A percentile compares a stretch with the other conserved stretches of the same genome.
These are phyloP conservation scores for Agapanthus africanus DNA, from an alignment of 106 monocot species.

Conservation along the genomic window DNA sequence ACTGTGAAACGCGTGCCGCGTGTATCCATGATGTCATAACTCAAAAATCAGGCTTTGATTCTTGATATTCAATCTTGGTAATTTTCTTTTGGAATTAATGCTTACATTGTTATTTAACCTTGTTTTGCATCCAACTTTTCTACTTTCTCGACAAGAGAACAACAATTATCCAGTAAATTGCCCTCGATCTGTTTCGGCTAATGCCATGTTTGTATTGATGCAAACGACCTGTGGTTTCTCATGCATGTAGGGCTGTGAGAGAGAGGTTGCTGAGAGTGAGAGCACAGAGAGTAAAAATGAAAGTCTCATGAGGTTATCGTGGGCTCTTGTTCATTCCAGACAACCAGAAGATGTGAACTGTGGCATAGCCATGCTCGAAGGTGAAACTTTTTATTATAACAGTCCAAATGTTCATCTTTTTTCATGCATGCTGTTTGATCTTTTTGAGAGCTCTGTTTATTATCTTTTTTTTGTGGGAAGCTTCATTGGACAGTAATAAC, in stretches of 20 bases:
- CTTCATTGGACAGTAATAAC: too few species aligned
- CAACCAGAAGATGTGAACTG: conserved; percentile 74
- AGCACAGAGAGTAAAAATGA: conserved; percentile 49
- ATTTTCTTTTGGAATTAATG: too few species aligned
- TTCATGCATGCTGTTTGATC: background rate
- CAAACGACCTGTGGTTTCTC: background rate
- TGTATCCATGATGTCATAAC: too few species aligned
- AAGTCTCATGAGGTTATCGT: conserved; percentile 76
- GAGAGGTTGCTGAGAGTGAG: conserved; percentile 44
- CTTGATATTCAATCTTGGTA: too few species aligned
- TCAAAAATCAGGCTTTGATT: too few species aligned
- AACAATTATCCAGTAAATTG: background rate
- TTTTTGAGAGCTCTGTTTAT: background rate
- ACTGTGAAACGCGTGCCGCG: too few species aligned
- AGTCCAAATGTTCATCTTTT: background rate
- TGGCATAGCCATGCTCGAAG: conserved; percentile 87
- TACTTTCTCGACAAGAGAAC: background rate
- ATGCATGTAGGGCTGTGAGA: conserved; percentile 55
- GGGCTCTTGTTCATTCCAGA: conserved; percentile 82
- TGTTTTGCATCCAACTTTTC: too few species aligned
- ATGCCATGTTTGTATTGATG: background rate
- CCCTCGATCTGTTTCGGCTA: too few species aligned
- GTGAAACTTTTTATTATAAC: conserved; percentile 22
- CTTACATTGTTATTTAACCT: too few species aligned
- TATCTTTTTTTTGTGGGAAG: background rate